phyloP scores from a whole-genome alignment of 768 basidiomycete genomes.

The Obba rivulosa region DNA sequence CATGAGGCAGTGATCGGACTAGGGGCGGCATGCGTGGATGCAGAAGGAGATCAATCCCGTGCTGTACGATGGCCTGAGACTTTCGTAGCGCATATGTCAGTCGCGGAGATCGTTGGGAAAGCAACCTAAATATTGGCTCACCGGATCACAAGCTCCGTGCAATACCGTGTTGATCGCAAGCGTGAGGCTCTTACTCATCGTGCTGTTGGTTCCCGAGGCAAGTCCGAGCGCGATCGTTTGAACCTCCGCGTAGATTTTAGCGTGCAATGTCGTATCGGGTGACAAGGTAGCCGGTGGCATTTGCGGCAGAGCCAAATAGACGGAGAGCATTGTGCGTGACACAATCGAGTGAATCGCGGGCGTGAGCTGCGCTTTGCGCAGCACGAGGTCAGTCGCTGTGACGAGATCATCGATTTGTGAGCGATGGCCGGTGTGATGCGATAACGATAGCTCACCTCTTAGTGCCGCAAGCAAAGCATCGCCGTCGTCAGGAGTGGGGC shows the following conservation, averaged over 20 bases:
- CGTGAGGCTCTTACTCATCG: constrained; percentile 56
- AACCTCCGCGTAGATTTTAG: constrained; percentile 38
- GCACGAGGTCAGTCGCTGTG: constrained; percentile 44
- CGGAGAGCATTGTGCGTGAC: constrained; percentile 51
- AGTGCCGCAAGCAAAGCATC: constrained; percentile 48
- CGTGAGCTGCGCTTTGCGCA: constrained; percentile 47
- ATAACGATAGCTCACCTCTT: constrained; percentile 40
- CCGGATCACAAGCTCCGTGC: background rate
- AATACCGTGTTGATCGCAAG: constrained; percentile 40
- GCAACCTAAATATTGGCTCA: background rate
- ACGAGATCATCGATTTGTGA: constrained; percentile 1
- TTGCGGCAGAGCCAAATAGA: constrained; percentile 51
- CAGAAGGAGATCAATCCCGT: constrained; percentile 53
- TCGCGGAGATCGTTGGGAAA: background rate
- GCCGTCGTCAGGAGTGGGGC: constrained; percentile 44
- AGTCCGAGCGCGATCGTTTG: constrained; percentile 44
- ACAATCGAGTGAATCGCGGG: constrained; percentile 53
- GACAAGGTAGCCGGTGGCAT: constrained; percentile 53
- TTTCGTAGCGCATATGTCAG: background rate
- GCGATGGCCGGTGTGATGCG: background rate
- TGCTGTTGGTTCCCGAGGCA: constrained; percentile 47
- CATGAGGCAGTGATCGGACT: constrained; percentile 57
- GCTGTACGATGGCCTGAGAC: constrained; percentile 14
- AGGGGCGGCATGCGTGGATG: constrained; percentile 80
- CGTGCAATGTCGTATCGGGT: constrained; percentile 43